Percentiles rank a stretch among this genome's conserved stretches.
Conservation (phyloP, 1,284 basidiomycete species). For the Peniophora sp. region DNA sequence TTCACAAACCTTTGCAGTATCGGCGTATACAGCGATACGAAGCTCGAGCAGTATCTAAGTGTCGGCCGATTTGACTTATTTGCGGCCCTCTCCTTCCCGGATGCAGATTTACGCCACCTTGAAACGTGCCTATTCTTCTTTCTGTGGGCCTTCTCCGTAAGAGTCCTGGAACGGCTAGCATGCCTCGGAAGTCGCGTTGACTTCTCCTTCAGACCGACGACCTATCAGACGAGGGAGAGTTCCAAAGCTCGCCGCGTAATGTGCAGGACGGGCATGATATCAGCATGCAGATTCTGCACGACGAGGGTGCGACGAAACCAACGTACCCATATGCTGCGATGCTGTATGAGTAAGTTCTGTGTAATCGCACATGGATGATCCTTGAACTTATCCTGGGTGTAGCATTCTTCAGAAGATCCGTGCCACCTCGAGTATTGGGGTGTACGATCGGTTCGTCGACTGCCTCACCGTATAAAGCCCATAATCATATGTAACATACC, state of each 20-base stretch:
- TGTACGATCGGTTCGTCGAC: slow-evolving; percentile 26
- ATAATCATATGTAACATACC: neutral
- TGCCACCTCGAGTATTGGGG: slow-evolving; percentile 27
- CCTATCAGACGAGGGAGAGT: slow-evolving; percentile 33
- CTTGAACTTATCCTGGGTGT: no score
- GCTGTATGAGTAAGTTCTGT: slow-evolving; percentile 27
- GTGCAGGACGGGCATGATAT: slow-evolving; percentile 28
- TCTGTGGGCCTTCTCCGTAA: slow-evolving; percentile 38
- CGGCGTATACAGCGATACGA: neutral
- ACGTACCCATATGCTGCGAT: slow-evolving; percentile 33
- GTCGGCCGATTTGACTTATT: slow-evolving; percentile 34
- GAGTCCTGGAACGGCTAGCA: no score
- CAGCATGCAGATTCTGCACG: slow-evolving; percentile 19
- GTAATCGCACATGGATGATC: neutral
- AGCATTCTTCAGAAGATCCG: slow-evolving; percentile 17
- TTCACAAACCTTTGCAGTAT: neutral
- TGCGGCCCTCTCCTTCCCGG: slow-evolving; percentile 33
- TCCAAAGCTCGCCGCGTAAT: slow-evolving; percentile 30
- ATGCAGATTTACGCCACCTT: slow-evolving; percentile 33
- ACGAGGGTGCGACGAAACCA: slow-evolving; percentile 25
- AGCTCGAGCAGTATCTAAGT: neutral
- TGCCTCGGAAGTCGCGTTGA: neutral
- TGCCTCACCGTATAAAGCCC: neutral
- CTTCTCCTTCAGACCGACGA: slow-evolving; percentile 28
- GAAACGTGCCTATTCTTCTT: slow-evolving; percentile 36